Evolutionary conservation across 306 rosid genomes (phyloP).

Genomic region (Prunus persica): DNA sequence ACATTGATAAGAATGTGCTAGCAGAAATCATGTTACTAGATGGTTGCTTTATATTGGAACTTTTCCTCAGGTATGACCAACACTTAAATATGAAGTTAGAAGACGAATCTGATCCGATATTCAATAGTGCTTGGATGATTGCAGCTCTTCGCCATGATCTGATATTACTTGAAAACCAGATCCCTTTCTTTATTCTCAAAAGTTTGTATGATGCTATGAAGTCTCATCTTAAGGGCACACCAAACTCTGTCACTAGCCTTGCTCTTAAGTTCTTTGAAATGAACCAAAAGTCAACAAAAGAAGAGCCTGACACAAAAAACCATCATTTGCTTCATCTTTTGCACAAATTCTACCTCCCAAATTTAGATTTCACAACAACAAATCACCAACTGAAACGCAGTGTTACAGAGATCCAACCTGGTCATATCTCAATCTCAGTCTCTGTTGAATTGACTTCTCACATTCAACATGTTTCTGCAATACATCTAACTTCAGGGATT

Average conservation of each 20-base stretch:
- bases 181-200: slow-evolving; percentile 31
- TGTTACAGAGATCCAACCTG: neutral
- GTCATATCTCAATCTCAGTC: neutral
- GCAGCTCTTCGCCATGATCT: slow-evolving; percentile 20
- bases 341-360: slow-evolving; percentile 13
- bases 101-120: neutral
- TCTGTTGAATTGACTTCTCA: too few species aligned
- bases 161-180: slow-evolving; percentile 31
- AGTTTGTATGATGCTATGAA: neutral
- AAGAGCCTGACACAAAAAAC: neutral
- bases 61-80: slow-evolving; percentile 10
- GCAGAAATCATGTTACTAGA: slow-evolving; percentile 32
- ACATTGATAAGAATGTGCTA: neutral
- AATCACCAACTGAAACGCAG: neutral
- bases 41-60: slow-evolving; percentile 41
- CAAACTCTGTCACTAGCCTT: slow-evolving; percentile 1
- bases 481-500: too few species aligned
- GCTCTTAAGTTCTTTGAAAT: slow-evolving; percentile 7
- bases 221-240: neutral
- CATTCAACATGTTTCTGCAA: neutral
- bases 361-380: neutral
- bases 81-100: neutral
- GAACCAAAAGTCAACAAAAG: neutral
- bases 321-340: slow-evolving; percentile 29
- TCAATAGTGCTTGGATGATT: neutral